Conservation (phyloP, 306 rosid species). For the Rosa chinensis region DNA sequence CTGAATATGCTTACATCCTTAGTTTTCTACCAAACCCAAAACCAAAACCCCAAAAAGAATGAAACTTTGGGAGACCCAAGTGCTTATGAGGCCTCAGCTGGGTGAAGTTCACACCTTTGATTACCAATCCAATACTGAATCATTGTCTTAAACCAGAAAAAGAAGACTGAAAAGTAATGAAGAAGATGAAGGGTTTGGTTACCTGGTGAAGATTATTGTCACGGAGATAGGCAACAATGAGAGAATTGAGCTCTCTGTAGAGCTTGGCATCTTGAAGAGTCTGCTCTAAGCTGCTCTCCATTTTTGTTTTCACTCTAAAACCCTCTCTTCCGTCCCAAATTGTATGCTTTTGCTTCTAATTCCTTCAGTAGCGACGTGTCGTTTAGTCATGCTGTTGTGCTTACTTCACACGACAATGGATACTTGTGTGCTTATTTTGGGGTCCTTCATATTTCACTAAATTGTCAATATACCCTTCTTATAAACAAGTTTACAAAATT, state of each 20-base stretch:
- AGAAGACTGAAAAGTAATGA: neutral
- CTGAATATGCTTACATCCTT: neutral
- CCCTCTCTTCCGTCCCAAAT: conserved; percentile 5
- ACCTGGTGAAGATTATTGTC: conserved; percentile 77
- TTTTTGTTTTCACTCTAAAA: conserved; percentile 12
- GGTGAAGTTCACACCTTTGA: conserved; percentile 10
- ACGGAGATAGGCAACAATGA: conserved; percentile 86
- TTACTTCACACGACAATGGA: neutral
- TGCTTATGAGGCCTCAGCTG: neutral
- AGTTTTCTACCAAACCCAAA: neutral
- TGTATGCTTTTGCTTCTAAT: neutral
- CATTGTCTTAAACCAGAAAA: neutral
- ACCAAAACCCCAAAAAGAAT: neutral
- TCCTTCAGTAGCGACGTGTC: neutral
- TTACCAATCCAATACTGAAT: neutral
- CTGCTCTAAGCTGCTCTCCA: conserved; percentile 63
- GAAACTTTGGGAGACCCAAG: neutral
- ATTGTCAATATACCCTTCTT: neutral
- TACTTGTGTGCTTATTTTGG: neutral
- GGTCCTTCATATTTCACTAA: neutral
- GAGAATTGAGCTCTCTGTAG: conserved; percentile 69
- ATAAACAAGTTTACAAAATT: neutral
- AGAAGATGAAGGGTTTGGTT: conserved; percentile 3
- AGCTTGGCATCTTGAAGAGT: conserved; percentile 68
- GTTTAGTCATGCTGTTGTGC: neutral